Conservation (phyloP, 768 basidiomycete genomes). For the Peribolospora kevripleyi region DNA sequence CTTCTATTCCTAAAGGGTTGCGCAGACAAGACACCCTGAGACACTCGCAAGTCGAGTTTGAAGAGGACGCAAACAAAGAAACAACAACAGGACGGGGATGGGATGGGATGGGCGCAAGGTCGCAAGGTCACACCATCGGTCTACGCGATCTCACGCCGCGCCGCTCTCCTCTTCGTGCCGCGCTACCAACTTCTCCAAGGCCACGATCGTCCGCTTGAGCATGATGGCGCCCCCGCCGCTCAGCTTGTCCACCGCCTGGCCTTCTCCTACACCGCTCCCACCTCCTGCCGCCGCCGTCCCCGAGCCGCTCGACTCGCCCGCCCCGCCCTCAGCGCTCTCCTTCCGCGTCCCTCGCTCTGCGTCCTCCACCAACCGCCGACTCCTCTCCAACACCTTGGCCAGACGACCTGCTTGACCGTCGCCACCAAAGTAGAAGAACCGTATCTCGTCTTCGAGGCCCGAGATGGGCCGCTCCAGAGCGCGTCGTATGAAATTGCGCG, state of each 20-base stretch:
- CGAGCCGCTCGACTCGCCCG: conserved; percentile 16
- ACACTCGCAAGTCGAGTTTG: too few species aligned
- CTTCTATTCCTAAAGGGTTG: too few species aligned
- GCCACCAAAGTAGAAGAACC: conserved; percentile 38
- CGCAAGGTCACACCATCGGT: too few species aligned
- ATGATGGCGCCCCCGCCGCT: conserved; percentile 57
- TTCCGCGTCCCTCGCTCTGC: conserved; percentile 16
- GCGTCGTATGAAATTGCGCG: conserved; percentile 67
- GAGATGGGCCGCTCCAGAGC: conserved; percentile 58
- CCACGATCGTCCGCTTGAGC: conserved; percentile 46
- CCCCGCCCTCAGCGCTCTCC: conserved; percentile 18
- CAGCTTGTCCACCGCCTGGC: conserved; percentile 42
- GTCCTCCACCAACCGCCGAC: conserved; percentile 23
- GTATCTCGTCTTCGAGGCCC: conserved; percentile 45
- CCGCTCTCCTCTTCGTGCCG: not conserved
- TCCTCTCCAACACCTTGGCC: conserved; percentile 39
- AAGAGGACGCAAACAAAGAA: too few species aligned
- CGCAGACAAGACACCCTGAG: too few species aligned
- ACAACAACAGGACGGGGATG: too few species aligned
- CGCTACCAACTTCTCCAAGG: conserved; percentile 26
- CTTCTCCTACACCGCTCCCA: not conserved
- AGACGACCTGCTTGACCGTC: conserved; percentile 46
- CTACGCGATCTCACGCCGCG: not conserved
- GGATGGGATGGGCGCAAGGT: too few species aligned
- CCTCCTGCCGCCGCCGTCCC: not conserved